phyloP scores from a whole-genome alignment of 805 yeast genomes.

The Zygotorulaspora florentina region DNA sequence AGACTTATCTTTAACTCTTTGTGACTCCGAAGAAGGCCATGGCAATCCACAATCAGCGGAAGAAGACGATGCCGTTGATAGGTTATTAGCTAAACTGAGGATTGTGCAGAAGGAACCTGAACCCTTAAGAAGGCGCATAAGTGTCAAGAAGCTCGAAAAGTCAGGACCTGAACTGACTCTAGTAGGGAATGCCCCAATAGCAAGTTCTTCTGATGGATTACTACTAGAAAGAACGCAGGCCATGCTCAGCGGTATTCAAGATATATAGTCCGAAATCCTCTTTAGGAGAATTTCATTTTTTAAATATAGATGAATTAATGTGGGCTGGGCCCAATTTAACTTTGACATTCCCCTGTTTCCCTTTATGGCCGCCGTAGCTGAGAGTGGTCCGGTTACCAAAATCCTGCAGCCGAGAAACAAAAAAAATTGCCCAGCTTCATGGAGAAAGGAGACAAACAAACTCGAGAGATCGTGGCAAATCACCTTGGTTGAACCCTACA shows the following conservation, averaged over 20 bases:
- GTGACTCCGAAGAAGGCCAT: background rate
- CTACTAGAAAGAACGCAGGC: conserved; percentile 29
- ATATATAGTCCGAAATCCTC: conserved; percentile 14
- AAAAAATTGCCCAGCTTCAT: background rate
- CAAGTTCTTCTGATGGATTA: conserved; percentile 8
- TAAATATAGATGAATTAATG: background rate
- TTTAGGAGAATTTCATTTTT: background rate
- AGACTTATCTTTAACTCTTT: background rate
- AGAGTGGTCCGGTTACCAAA: background rate
- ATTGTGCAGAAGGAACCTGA: conserved; percentile 20
- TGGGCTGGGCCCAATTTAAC: background rate
- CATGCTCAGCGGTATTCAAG: conserved; percentile 28
- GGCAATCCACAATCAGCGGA: conserved; percentile 5
- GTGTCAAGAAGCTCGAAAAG: conserved; percentile 11
- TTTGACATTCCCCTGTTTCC: background rate
- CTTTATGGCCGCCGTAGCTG: background rate
- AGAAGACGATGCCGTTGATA: conserved; percentile 26
- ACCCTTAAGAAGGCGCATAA: conserved; percentile 21
- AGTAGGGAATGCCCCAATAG: conserved; percentile 1
- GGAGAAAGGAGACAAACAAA: background rate
- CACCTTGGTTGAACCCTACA: background rate
- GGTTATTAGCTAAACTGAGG: conserved; percentile 25
- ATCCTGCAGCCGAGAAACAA: background rate
- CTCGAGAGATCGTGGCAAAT: background rate
- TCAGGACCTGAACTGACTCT: conserved; percentile 1